Evolutionary conservation across 495 filamentous ascomycete genomes (phyloP), one percentile per base, ranked within the genome.

Genomic region (Penicillium nucicola): DNA sequence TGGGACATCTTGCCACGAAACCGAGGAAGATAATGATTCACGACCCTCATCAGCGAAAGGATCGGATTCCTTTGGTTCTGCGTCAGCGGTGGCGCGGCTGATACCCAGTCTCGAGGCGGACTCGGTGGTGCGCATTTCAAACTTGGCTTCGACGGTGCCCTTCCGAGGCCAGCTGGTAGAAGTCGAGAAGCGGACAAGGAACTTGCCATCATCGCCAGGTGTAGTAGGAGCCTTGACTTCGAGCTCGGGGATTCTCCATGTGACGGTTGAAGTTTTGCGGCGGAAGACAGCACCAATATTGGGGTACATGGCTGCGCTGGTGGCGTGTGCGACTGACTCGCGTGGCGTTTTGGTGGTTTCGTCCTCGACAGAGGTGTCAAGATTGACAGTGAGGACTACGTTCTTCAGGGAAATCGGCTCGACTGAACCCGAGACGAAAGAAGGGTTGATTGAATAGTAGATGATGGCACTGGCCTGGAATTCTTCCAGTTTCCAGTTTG

Each of bases 171-270:
- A 84, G 0, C 77, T 76, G 37, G 88, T 88, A n/a, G 87, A 81
- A 12, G 86, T 82, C 44, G 84, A 78, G 50, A 96, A 89, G 8
- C 91, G 82, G 47, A 85, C 89, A 7, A 95, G 84, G 45, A 95
- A 79, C 68, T 88, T 90, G 58, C 84, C 76, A 52, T 77, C 73
- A 7, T 70, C 59, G 11, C 66, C 69, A 2, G 62, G 34, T 17
- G 59, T 20, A 8, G 52, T 48, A 9, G 54, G 48, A 11, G 59
- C 61, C 43, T 77, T 77, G 17, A 77, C 72, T 31, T 85, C 81
- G 12, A 97, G 66, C 57, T 97, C 95, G 18, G 88, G 89, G 11
- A 97, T 73, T 43, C 85, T 86, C 93, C 93, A 99, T 62, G 84
- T 89, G 12, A 96, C 84, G 4, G 91, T 67, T n/a, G 87, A 86